Base-by-base conservation (phyloP, 169 alveolate genomes). In the Cryptosporidium viatorum region DNA sequence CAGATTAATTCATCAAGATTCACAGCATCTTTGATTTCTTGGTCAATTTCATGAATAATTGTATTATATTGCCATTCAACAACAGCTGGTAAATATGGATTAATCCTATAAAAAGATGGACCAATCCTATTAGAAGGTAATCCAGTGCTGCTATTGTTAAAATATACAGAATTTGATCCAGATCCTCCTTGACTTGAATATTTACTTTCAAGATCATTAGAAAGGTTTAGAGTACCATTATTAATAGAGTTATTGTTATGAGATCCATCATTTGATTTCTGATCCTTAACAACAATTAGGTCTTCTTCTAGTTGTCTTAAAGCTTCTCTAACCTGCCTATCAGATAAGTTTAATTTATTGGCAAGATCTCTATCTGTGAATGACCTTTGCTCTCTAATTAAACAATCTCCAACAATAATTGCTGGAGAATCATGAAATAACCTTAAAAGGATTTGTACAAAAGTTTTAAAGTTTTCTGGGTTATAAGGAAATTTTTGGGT, bases 41-140 rank as follows among this genome's bases (percentile, higher is more conserved):
- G 80, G 16, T 80, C 89, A 60, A 80, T 43, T 16, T 80, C 65
- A 43, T 65, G 89, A 23, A 67, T 62, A 26, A 80, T 80, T 23
- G 89, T 60, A 31, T n/a, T 45, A n/a, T 60, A 60, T 58, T 80
- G 89, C 89, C 89, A 80, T 55, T 80, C 89, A 18, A 80, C 89
- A 23, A 80, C 89, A 23, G 89, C 67, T 8, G 89, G 89, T 23
- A 80, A 67, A 41, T 80, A 50, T 43, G 89, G 89, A 65, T 80
- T 80, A 45, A 80, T 80, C 35, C 89, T 50, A 33, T 62, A 80
- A 62, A 26, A 62, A 3, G 65, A 62, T 8, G 71, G 74, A 29
- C 80, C 33, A 52, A 80, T 29, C 10, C 74, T 37, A 33, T 41
- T 80, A 5, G 59, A 60, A 18, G 71, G 50, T n/a, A 65, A 10